Conservation (phyloP, 345 rosid genomes). For the Leavenworthia alabamica region DNA sequence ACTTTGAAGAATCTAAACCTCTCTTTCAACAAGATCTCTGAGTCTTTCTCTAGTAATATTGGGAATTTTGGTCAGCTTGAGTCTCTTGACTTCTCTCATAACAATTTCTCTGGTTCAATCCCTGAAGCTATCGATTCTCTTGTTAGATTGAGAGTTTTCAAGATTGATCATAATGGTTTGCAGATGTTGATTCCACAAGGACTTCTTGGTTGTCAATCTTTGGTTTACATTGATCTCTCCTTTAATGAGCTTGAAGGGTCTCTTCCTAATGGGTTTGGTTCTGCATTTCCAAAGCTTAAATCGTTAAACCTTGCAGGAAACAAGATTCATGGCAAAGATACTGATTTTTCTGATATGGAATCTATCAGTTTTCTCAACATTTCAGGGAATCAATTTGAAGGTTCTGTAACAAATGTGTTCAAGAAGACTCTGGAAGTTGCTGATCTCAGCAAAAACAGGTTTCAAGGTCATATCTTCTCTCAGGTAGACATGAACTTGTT, state of each 20-base stretch:
- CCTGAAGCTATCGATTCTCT: constrained; percentile 66
- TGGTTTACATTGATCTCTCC: constrained; percentile 61
- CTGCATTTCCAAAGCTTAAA: constrained; percentile 68
- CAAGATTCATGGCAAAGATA: constrained; percentile 47
- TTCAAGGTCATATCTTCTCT: constrained; percentile 74
- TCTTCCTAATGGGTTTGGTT: constrained; percentile 67
- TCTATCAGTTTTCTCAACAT: constrained; percentile 57
- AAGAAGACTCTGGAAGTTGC: constrained; percentile 42
- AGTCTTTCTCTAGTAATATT: constrained; percentile 63
- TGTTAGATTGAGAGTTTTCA: constrained; percentile 50
- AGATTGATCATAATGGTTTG: constrained; percentile 51
- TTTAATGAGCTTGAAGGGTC: constrained; percentile 59
- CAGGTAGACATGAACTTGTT: constrained; percentile 73
- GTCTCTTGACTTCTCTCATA: constrained; percentile 61
- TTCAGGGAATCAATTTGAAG: constrained; percentile 63
- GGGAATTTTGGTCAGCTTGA: constrained; percentile 75
- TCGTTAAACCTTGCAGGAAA: constrained; percentile 63
- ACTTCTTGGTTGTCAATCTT: constrained; percentile 45
- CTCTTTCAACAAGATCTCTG: constrained; percentile 66
- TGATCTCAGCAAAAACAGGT: constrained; percentile 76
- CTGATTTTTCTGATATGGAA: constrained; percentile 46
- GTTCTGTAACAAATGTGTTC: constrained; percentile 49
- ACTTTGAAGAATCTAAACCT: constrained; percentile 63
- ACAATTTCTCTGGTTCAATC: constrained; percentile 68
- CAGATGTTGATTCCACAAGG: constrained; percentile 55